Conservation (phyloP, 306 rosid genomes). For the Abrus pulchellus region DNA sequence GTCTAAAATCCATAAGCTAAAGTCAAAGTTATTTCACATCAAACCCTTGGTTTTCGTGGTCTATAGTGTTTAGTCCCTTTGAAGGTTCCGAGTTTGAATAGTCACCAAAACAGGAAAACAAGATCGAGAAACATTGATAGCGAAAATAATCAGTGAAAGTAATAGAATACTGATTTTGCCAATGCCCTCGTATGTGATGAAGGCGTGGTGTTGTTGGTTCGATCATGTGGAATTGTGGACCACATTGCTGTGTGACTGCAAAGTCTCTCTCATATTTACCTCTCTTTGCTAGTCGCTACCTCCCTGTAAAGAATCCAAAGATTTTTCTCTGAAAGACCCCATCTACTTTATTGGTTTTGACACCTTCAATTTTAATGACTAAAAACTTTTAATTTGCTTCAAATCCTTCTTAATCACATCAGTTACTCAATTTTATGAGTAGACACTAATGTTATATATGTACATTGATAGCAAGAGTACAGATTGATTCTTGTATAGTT, state of each 20-base stretch:
- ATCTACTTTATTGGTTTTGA: constrained; percentile 23
- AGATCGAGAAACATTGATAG: neutral
- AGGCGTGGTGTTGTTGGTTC: neutral
- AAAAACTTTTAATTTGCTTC: constrained; percentile 22
- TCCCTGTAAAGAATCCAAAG: constrained; percentile 42
- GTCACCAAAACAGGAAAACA: neutral
- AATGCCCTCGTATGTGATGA: neutral
- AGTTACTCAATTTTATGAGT: neutral
- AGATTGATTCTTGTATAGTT: neutral
- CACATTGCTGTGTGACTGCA: neutral
- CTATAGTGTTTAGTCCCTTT: constrained; percentile 23
- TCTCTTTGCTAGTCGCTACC: neutral
- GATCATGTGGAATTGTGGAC: constrained; percentile 35
- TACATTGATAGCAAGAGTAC: neutral
- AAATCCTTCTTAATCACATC: neutral
- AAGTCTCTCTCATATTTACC: neutral
- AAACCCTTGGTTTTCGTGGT: neutral
- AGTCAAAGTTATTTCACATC: constrained; percentile 52
- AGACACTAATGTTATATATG: neutral
- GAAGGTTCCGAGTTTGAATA: constrained; percentile 24
- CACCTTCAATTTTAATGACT: constrained; percentile 2
- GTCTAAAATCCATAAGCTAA: neutral
- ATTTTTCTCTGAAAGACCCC: constrained; percentile 27
- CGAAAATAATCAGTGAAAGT: neutral
- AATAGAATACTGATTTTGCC: neutral